phyloP scores from a whole-genome alignment of 1,284 basidiomycete species.

The Ustilago loliicola region DNA sequence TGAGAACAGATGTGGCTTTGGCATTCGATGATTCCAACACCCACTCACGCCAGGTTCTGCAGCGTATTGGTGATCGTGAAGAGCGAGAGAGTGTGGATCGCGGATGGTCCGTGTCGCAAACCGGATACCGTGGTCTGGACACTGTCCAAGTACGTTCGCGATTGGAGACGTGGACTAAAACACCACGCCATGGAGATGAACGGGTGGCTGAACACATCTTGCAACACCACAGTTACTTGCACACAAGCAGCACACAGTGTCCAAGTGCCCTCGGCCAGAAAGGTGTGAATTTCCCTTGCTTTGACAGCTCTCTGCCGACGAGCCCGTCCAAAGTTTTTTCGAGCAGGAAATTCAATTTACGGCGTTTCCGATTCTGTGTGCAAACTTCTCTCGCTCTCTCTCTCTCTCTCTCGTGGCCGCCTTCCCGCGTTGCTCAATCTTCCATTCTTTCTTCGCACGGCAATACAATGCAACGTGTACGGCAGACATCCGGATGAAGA shows the following conservation, averaged over 20 bases:
- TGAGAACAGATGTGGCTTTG: no score
- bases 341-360: slow-evolving; percentile 5
- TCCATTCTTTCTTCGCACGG: background rate
- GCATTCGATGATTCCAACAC: no score
- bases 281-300: slow-evolving; percentile 6
- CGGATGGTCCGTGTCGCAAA: background rate
- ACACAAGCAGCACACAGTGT: background rate
- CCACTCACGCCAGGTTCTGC: no score
- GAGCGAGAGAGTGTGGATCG: background rate
- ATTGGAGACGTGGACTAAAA: background rate
- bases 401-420: background rate
- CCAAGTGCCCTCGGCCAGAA: background rate
- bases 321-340: background rate
- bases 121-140: background rate
- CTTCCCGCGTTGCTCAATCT: slow-evolving; percentile 5
- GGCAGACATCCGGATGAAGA: background rate
- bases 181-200: slow-evolving; percentile 1
- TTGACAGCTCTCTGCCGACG: background rate
- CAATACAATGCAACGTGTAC: background rate
- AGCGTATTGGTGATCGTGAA: no score
- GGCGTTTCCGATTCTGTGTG: background rate
- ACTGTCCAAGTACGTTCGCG: background rate
- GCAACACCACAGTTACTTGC: background rate
- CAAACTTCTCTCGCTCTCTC: background rate
- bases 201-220: slow-evolving; percentile 12